Evolutionary conservation across 2,329 filamentous ascomycete species (phyloP).

Genomic region (Calonectria multiphialidica): DNA sequence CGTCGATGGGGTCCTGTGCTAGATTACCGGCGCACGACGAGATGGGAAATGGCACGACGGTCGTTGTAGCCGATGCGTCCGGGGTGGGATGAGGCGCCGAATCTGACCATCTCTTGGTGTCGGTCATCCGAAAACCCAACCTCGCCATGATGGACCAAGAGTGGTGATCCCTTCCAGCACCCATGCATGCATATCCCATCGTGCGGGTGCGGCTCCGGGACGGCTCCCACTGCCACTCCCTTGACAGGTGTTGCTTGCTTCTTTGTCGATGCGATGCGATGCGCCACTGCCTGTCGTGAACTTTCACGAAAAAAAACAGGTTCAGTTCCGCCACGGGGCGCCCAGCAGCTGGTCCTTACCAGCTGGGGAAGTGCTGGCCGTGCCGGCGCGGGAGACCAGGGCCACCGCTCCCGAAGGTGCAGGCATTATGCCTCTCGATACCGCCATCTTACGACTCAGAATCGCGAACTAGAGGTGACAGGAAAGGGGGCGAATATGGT

Average conservation of each 20-base stretch:
- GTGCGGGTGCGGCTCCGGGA: conserved; percentile 33
- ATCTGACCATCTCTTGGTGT: conserved; percentile 18
- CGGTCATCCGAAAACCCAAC: conserved; percentile 19
- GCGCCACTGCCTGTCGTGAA: conserved; percentile 8
- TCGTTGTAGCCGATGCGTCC: conserved; percentile 13
- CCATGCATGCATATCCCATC: conserved; percentile 20
- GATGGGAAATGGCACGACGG: conserved; percentile 14
- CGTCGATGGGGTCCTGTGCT: not conserved
- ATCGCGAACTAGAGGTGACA: conserved; percentile 25
- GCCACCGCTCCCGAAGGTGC: conserved; percentile 18
- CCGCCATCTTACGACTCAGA: conserved; percentile 35
- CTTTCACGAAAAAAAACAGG: conserved; percentile 15
- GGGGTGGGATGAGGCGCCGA: conserved; percentile 21
- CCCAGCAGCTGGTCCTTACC: conserved; percentile 27
- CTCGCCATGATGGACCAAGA: conserved; percentile 19
- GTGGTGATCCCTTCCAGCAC: conserved; percentile 16
- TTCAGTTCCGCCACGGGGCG: conserved; percentile 24
- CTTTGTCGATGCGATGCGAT: not conserved
- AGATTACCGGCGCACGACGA: not conserved
- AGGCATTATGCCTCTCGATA: conserved; percentile 27
- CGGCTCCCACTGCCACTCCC: conserved; percentile 25
- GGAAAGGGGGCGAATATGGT: conserved; percentile 17
- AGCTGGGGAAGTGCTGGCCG: conserved; percentile 33
- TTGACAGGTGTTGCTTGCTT: conserved; percentile 25
- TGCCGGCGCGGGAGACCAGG: conserved; percentile 32